Evolutionary conservation across 805 yeast species (phyloP), one percentile per base, ranked within the genome.

Genomic region (Candida sonorensis): DNA sequence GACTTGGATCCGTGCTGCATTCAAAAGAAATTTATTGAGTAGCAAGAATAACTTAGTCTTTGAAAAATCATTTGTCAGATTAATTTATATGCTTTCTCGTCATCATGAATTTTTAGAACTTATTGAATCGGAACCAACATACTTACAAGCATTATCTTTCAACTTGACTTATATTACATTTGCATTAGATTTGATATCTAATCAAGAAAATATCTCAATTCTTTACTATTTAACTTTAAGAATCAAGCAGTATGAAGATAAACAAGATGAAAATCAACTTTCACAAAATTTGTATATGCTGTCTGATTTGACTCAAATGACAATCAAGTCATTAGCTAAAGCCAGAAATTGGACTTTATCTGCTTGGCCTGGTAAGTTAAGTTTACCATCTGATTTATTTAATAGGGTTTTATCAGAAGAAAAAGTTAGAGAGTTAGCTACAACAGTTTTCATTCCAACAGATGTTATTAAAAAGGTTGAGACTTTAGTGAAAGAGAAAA

Each of bases 351-450:
- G 95, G 94, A 69, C 70, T 15, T 62, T 82, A 35, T 72, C 78
- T 16, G 76, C 87, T 0, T 87, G 88, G 76, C 94, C 95, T 0
- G 94, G 90, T 2, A 81, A 79, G 45, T 54, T 81, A 12, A 71
- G 73, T 13, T 53, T 86, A 13, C 79, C 90, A 0, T 57, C 66
- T n/a, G 95, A 86, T 48, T 51, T 83, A 7, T 85, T 69, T 55
- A 59, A 65, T n/a, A 74, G 82, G 2, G 74, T 81, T 65, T 61
- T 63, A 7, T 62, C 71, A n/a, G 50, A 71, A 2, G 58, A 63
- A 11, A 80, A 75, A 38, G 80, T 85, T 2, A 81, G 76, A 38
- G 57, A 53, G 10, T 61, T 77, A 14, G 67, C 77, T 0, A 63
- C 74, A 4, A 72, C 62, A 13, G 67, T 74, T 2, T 84, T 67